Conservation (phyloP, 2,329 filamentous ascomycete genomes). For the Clarireedia monteithiana region DNA sequence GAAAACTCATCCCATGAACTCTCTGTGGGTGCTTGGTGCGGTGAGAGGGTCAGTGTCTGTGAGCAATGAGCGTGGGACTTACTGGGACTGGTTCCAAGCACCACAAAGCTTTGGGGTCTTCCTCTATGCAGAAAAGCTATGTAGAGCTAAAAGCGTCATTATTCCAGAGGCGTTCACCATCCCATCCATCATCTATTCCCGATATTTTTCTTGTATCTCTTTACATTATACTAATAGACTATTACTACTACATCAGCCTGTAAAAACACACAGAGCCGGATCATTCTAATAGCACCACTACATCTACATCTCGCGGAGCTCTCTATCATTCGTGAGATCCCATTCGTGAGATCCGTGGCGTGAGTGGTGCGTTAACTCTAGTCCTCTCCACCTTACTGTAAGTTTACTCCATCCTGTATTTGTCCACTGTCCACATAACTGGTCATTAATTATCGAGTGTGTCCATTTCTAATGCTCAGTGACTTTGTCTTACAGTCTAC, state of each 20-base stretch:
- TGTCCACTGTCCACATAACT: constrained; percentile 13
- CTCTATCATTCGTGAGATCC: too few species aligned
- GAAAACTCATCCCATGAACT: constrained; percentile 13
- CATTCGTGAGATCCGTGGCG: neutral
- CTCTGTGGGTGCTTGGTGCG: constrained; percentile 13
- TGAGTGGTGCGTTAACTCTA: constrained; percentile 22
- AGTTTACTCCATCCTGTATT: constrained; percentile 13
- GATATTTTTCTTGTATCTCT: neutral
- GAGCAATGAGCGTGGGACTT: constrained; percentile 21
- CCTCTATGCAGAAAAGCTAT: constrained; percentile 13
- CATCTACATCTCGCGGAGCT: constrained; percentile 18
- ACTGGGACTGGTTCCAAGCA: constrained; percentile 16
- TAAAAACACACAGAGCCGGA: neutral
- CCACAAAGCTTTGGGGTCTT: constrained; percentile 10
- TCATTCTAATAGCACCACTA: neutral
- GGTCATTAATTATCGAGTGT: constrained; percentile 15
- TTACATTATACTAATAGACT: neutral
- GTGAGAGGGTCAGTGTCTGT: constrained; percentile 22
- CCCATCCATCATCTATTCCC: constrained; percentile 10
- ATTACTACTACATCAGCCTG: constrained; percentile 7
- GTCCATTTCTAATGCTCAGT: constrained; percentile 16
- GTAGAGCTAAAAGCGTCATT: constrained; percentile 23
- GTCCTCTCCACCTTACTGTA: constrained; percentile 18
- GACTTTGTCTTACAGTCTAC: constrained; percentile 10
- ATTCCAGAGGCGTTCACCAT: constrained; percentile 11